These are phyloP conservation scores for Barnettozyma californica DNA, from an alignment of 805 yeast species.

Conservation along the genomic window DNA sequence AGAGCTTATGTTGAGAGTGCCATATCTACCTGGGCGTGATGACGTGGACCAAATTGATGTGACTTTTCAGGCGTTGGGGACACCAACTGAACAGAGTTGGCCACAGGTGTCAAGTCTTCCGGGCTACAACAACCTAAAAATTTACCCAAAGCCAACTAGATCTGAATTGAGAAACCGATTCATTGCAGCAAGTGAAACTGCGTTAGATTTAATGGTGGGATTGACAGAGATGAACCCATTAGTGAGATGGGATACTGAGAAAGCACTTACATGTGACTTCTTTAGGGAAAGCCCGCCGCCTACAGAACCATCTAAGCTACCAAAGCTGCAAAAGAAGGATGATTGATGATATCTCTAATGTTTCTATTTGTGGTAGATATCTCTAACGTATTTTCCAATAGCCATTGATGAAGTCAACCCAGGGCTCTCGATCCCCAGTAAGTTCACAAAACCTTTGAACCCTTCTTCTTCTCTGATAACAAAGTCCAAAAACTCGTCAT, in stretches of 20 bases:
- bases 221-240: conserved; percentile 77
- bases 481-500: conserved; percentile 60
- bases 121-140: conserved; percentile 62
- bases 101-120: conserved; percentile 82
- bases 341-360: conserved; percentile 1
- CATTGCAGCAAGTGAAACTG: conserved; percentile 84
- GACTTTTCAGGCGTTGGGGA: conserved; percentile 93
- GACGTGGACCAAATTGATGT: conserved; percentile 87
- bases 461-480: conserved; percentile 64
- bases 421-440: conserved; percentile 85
- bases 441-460: conserved; percentile 71
- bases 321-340: conserved; percentile 31
- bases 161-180: conserved; percentile 77
- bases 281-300: conserved; percentile 74
- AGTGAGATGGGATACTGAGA: conserved; percentile 58
- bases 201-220: conserved; percentile 66
- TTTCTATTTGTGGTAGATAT: conserved; percentile 16
- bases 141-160: conserved; percentile 80
- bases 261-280: conserved; percentile 60
- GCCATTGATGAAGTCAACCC: conserved; percentile 83
- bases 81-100: conserved; percentile 92
- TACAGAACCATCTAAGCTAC: conserved; percentile 58
- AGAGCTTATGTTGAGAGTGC: conserved; percentile 90
- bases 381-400: conserved; percentile 65
- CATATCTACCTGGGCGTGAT: conserved; percentile 89